These are phyloP conservation scores for Cladosporium sp. DNA, from an alignment of 2,329 filamentous ascomycete genomes.

Conservation along the genomic window DNA sequence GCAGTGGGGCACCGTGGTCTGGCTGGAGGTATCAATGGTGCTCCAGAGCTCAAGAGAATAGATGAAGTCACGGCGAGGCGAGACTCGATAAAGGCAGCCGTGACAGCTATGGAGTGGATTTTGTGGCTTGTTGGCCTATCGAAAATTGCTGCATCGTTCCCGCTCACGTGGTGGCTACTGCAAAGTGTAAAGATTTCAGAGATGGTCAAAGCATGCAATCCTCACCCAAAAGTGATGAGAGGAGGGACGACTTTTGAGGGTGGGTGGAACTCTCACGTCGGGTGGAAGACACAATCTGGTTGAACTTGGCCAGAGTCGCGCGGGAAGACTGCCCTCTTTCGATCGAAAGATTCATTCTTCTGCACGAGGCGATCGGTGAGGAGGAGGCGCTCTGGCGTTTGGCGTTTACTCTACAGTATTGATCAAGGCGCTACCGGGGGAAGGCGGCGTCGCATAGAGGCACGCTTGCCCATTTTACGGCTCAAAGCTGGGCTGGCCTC, in stretches of 20 bases:
- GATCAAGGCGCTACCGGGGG: background rate
- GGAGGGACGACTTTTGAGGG: background rate
- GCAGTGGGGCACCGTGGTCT: too few relatives aligned
- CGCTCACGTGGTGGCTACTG: too few relatives aligned
- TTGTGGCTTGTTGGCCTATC: background rate
- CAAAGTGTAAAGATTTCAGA: background rate
- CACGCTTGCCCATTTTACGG: conserved; percentile 5
- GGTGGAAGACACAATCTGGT: background rate
- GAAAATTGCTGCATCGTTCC: too few relatives aligned
- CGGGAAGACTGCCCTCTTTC: background rate
- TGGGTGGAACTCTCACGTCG: background rate
- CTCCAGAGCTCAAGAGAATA: too few relatives aligned
- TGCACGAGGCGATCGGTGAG: background rate
- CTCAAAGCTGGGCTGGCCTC: background rate
- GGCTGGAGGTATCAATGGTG: too few relatives aligned
- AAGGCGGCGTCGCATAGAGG: conserved; percentile 1
- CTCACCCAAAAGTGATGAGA: too few relatives aligned
- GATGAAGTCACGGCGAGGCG: background rate
- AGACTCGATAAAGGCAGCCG: background rate
- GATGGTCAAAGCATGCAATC: background rate
- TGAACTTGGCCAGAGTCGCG: background rate
- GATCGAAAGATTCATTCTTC: background rate
- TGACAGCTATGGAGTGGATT: background rate
- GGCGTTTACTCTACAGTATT: background rate
- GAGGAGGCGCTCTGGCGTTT: background rate